Evolutionary conservation across 2,329 filamentous ascomycete genomes (phyloP).

Genomic region (Venturia effusa): DNA sequence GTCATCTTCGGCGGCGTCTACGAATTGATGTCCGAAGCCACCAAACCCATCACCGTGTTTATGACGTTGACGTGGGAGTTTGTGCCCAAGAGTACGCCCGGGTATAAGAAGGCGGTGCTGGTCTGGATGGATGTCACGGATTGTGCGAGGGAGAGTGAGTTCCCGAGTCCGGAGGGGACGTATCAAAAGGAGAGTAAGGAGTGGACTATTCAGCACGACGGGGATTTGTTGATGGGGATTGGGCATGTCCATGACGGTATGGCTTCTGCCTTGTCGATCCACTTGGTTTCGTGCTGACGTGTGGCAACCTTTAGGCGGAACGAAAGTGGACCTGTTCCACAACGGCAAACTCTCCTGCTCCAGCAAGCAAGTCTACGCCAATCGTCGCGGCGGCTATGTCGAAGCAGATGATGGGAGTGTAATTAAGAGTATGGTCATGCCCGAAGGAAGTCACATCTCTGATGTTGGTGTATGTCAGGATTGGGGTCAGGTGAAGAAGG

Average conservation of each 20-base stretch:
- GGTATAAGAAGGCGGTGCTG: background rate
- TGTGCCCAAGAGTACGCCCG: conserved; percentile 1
- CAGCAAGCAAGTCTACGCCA: conserved; percentile 3
- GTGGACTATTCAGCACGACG: background rate
- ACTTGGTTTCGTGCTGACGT: background rate
- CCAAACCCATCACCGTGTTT: background rate
- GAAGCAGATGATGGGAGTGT: background rate
- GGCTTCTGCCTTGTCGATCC: background rate
- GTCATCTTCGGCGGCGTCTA: background rate
- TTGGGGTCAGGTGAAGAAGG: conserved; percentile 6
- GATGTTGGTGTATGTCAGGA: conserved; percentile 9
- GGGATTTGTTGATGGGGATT: background rate
- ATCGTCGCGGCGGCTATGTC: conserved; percentile 3
- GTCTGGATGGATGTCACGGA: conserved; percentile 6
- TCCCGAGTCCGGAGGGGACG: background rate
- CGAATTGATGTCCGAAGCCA: background rate
- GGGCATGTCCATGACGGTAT: conserved; percentile 5
- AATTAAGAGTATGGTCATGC: background rate
- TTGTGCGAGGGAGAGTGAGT: conserved; percentile 4
- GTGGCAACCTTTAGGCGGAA: background rate
- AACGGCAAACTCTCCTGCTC: conserved; percentile 9
- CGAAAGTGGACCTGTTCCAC: background rate
- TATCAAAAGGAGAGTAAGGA: conserved; percentile 3
- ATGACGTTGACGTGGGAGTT: conserved; percentile 1
- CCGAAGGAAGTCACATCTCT: background rate